These are phyloP conservation scores for Trichoderma afroharzianum DNA, from an alignment of 2,329 filamentous ascomycete genomes.

Conservation along the genomic window DNA sequence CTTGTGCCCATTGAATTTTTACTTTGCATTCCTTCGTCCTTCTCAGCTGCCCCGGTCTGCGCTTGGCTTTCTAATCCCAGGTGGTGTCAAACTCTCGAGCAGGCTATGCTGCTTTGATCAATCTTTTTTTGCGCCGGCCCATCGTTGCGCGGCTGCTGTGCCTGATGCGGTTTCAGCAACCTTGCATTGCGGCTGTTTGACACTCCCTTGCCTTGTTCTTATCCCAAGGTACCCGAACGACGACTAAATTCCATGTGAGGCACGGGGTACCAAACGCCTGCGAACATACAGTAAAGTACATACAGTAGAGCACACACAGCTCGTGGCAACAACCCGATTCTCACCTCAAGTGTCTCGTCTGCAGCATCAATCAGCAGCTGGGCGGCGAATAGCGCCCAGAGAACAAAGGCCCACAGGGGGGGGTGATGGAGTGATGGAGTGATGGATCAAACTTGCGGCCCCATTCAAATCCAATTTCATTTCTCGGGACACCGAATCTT, in stretches of 20 bases:
- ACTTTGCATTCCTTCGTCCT: not conserved
- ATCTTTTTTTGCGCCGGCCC: not conserved
- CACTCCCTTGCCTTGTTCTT: not conserved
- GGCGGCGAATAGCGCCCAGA: slow-evolving; percentile 13
- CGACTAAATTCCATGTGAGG: not conserved
- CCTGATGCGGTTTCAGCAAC: not conserved
- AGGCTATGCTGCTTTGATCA: not conserved
- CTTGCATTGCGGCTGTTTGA: not conserved
- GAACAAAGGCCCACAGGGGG: not conserved
- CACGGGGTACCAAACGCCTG: not conserved
- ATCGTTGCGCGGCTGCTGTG: not conserved
- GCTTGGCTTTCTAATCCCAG: not conserved
- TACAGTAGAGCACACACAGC: not conserved
- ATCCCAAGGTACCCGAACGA: not conserved
- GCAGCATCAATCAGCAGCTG: slow-evolving; percentile 8
- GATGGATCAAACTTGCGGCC: not conserved
- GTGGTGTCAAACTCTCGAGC: not conserved
- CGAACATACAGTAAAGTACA: not conserved
- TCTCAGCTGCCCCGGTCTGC: not conserved
- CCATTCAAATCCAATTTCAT: not conserved
- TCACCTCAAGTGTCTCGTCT: slow-evolving; percentile 10
- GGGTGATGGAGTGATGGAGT: not conserved
- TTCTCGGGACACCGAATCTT: not conserved
- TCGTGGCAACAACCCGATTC: not conserved
- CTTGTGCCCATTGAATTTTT: not conserved